These are phyloP conservation scores for Geotrichum ghanense DNA, from an alignment of 805 yeast genomes.

Conservation along the genomic window DNA sequence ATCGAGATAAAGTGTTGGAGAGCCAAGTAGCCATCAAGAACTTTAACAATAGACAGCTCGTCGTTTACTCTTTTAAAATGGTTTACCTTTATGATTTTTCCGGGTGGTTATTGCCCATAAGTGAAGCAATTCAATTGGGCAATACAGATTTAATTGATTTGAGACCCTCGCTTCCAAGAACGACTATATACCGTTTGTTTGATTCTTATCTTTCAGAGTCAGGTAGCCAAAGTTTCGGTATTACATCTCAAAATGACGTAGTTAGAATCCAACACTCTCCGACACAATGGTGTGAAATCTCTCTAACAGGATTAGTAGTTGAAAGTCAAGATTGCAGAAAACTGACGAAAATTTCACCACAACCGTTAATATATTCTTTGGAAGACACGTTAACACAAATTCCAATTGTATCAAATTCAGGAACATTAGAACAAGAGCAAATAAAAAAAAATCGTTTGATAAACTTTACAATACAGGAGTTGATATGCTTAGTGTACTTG, in stretches of 20 bases:
- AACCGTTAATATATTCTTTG: too few relatives aligned
- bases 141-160: not conserved
- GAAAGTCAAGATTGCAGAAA: too few relatives aligned
- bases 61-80: not conserved
- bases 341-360: too few relatives aligned
- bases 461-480: too few relatives aligned
- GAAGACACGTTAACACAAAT: too few relatives aligned
- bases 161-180: not conserved
- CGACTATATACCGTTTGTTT: not conserved
- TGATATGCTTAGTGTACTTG: too few relatives aligned
- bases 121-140: not conserved
- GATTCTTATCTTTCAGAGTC: not conserved
- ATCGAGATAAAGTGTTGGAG: too few relatives aligned
- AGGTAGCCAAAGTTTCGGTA: not conserved
- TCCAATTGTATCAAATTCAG: too few relatives aligned
- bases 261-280: not conserved
- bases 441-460: too few relatives aligned
- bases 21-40: not conserved
- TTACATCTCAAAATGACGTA: not conserved
- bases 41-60: not conserved
- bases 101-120: not conserved
- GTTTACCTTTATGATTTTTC: not conserved
- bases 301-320: too few relatives aligned
- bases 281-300: not conserved
- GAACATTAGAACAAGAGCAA: too few relatives aligned